Percentiles rank a stretch among this genome's conserved stretches.
Evolutionary conservation across 345 rosid genomes (phyloP).

Genomic region (Pistacia vera): DNA sequence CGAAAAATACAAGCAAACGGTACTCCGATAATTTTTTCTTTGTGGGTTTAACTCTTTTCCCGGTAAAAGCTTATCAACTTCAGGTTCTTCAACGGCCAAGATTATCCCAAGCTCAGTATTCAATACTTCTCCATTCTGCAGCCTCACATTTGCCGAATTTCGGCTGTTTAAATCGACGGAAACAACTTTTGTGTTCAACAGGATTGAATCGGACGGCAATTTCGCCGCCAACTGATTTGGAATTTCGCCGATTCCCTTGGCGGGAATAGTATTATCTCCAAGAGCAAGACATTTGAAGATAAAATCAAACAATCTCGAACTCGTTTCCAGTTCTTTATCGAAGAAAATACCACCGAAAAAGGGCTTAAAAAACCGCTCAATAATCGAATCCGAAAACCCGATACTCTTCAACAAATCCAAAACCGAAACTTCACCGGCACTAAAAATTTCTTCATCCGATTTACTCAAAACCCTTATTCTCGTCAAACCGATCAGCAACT

Average conservation of each 20-base stretch:
- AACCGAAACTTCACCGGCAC: constrained; percentile 51
- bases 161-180: constrained; percentile 49
- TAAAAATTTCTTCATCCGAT: constrained; percentile 57
- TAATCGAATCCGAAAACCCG: constrained; percentile 70
- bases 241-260: constrained; percentile 77
- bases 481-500: constrained; percentile 72
- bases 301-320: constrained; percentile 80
- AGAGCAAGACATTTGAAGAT: constrained; percentile 91
- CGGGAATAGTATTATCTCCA: constrained; percentile 85
- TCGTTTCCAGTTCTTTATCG: constrained; percentile 76
- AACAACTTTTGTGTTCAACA: constrained; percentile 54
- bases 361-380: constrained; percentile 70
- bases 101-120: constrained; percentile 64
- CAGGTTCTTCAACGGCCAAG: constrained; percentile 84
- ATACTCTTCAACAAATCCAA: constrained; percentile 49
- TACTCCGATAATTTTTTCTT: constrained; percentile 55
- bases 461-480: constrained; percentile 56
- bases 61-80: constrained; percentile 53
- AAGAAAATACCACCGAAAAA: constrained; percentile 94
- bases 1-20: constrained; percentile 79
- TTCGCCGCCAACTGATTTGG: constrained; percentile 63
- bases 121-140: constrained; percentile 57
- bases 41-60: constrained; percentile 36
- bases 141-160: constrained; percentile 39
- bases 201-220: constrained; percentile 53